These are phyloP conservation scores for Sphaceloma murrayae DNA, from an alignment of 2,329 filamentous ascomycete species.

Conservation along the genomic window DNA sequence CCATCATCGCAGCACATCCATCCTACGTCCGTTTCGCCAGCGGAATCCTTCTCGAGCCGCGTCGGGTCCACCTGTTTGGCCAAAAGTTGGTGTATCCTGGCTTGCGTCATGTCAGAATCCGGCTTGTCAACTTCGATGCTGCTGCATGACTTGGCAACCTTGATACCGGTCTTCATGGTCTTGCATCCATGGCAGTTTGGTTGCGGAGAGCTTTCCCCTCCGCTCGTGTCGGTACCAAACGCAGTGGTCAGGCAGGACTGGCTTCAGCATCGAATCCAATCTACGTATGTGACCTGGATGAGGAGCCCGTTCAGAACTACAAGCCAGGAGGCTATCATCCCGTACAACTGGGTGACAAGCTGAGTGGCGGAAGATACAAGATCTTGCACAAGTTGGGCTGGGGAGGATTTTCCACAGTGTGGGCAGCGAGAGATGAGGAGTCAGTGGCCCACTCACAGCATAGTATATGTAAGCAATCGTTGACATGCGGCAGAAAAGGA, in stretches of 20 bases:
- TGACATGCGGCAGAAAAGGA: not conserved
- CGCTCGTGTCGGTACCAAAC: not conserved
- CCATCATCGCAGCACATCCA: too few species aligned
- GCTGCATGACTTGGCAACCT: not conserved
- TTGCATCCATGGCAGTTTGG: not conserved
- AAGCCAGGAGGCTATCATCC: constrained; percentile 29
- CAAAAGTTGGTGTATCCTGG: too few species aligned
- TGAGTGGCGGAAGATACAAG: constrained; percentile 28
- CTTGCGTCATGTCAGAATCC: too few species aligned
- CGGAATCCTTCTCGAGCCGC: too few species aligned
- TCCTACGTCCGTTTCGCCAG: too few species aligned
- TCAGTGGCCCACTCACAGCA: not conserved
- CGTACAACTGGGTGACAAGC: constrained; percentile 26
- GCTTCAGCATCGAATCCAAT: not conserved
- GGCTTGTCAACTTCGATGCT: not conserved
- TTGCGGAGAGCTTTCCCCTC: not conserved
- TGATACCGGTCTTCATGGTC: not conserved
- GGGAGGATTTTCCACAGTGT: constrained; percentile 31
- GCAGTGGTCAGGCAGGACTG: not conserved
- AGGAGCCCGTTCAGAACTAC: constrained; percentile 19
- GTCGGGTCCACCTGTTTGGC: too few species aligned
- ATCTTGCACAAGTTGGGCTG: constrained; percentile 32
- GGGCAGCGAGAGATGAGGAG: constrained; percentile 31
- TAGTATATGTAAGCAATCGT: not conserved
- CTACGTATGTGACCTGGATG: constrained; percentile 13